Base-by-base conservation (phyloP, 164 flowering plant species). In the Kalanchoe fedtschenkoi region DNA sequence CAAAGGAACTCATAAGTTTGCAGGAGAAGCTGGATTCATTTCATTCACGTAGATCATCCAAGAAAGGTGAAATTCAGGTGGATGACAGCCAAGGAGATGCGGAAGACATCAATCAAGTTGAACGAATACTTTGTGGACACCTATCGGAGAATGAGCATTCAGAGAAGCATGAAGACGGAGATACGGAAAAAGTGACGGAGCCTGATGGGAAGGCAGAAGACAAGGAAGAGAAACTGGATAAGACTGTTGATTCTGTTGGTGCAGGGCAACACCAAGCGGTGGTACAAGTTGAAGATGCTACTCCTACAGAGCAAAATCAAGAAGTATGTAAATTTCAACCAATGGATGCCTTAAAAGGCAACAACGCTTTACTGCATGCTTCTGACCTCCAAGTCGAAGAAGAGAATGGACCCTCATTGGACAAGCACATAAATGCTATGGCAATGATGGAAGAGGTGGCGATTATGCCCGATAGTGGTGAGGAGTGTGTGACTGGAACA, bases 21-120 rank as follows among this genome's bases (percentile, higher is more conserved):
- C 92, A 86, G 58, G 92, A 86, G 73, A 77, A 71, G 60, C 82
- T 86, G 14, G 97, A 90, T 60, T 61, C 72, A 6, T 17, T 82
- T 5, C 14, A 53, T 1, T 53, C 17, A 8, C 58, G 58, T 53
- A 59, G 60, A 22, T 6, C 62, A 22, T 6, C 62, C 13, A 62
- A 57, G 37, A 68, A 22, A 9, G 19, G 33, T 62, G 47, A 34
- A 29, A 1, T 0, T 19, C 42, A 10, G 34, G 19, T 39, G 2
- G 16, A 29, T 11, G 9, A 34, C 3, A 28, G 33, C 9, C 35
- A 1, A 2, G 22, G 43, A 22, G 29, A 22, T 14, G 51, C 33
- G 24, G 68, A 1, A 24, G 3, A 58, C 2, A 34, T 47, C 32
- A 46, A n/a, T 32, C 57, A 33, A 5, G 57, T 17, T 34, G 38